Evolutionary conservation across 495 filamentous ascomycete genomes (phyloP).

Genomic region (Aspergillus kassunensis): DNA sequence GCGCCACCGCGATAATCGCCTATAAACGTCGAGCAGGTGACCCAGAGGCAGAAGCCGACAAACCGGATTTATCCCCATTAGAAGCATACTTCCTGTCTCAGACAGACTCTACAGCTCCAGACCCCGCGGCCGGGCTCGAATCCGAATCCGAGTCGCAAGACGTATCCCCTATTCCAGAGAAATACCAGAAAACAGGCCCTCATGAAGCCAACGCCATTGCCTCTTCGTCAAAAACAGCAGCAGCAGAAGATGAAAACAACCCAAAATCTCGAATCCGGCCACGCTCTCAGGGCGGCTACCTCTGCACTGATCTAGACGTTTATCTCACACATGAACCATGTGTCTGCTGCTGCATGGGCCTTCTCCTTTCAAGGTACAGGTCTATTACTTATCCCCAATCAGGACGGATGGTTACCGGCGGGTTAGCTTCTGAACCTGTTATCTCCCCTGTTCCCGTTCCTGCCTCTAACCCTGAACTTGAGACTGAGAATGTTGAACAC

Average conservation of each 20-base stretch:
- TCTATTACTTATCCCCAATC: conserved; percentile 70
- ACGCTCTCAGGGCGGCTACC: conserved; percentile 69
- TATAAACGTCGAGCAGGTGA: conserved; percentile 50
- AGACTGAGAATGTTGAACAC: too few species aligned
- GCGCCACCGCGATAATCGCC: conserved; percentile 84
- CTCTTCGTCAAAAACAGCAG: not conserved
- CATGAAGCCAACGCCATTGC: conserved; percentile 4
- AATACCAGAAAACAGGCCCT: conserved; percentile 19
- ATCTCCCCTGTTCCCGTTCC: conserved; percentile 16
- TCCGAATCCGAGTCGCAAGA: not conserved
- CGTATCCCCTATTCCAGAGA: conserved; percentile 15
- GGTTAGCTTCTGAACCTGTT: conserved; percentile 37
- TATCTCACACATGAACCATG: conserved; percentile 95
- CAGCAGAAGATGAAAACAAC: not conserved
- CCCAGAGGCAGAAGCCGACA: not conserved
- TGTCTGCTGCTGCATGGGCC: conserved; percentile 92
- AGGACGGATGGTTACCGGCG: conserved; percentile 37
- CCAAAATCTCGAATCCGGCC: conserved; percentile 33
- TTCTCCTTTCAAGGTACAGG: conserved; percentile 85
- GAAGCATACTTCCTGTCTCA: conserved; percentile 38
- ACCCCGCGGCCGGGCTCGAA: too few species aligned
- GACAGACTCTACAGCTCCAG: conserved; percentile 5
- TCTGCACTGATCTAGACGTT: conserved; percentile 86
- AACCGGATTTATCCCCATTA: conserved; percentile 26
- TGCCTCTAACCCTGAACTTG: conserved; percentile 8